Evolutionary conservation across 2,329 filamentous ascomycete species (phyloP).

Genomic region (Moelleriella libera): DNA sequence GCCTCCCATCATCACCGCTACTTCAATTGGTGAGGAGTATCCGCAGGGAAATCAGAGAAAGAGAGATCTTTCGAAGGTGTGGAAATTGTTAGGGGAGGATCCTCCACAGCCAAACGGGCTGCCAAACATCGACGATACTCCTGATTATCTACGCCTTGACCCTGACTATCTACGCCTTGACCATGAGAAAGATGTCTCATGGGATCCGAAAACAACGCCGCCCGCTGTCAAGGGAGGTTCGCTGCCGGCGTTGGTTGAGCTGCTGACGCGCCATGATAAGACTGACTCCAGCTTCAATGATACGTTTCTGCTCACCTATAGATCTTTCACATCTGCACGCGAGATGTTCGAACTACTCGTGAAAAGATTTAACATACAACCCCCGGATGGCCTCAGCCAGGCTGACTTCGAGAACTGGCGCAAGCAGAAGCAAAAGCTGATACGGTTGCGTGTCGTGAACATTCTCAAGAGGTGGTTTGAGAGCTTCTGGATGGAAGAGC

Average conservation of each 20-base stretch:
- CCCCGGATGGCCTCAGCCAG: constrained; percentile 64
- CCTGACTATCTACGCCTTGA: constrained; percentile 85
- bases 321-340: constrained; percentile 80
- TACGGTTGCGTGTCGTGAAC: constrained; percentile 91
- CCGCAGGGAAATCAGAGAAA: constrained; percentile 38
- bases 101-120: constrained; percentile 33
- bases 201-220: constrained; percentile 67
- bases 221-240: constrained; percentile 80
- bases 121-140: constrained; percentile 56
- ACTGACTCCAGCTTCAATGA: constrained; percentile 93
- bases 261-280: constrained; percentile 90
- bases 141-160: constrained; percentile 74
- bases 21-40: constrained; percentile 50
- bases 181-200: constrained; percentile 77
- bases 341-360: constrained; percentile 91
- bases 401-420: constrained; percentile 77
- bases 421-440: constrained; percentile 89
- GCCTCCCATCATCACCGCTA: constrained; percentile 36
- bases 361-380: constrained; percentile 82
- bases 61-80: constrained; percentile 49
- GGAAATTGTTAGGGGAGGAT: constrained; percentile 53
- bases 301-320: constrained; percentile 92
- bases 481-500: constrained; percentile 96
- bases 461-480: constrained; percentile 98
- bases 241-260: constrained; percentile 77